Evolutionary conservation across 2,329 filamentous ascomycete genomes (phyloP).

Genomic region (Pseudogymnoascus pannorum): DNA sequence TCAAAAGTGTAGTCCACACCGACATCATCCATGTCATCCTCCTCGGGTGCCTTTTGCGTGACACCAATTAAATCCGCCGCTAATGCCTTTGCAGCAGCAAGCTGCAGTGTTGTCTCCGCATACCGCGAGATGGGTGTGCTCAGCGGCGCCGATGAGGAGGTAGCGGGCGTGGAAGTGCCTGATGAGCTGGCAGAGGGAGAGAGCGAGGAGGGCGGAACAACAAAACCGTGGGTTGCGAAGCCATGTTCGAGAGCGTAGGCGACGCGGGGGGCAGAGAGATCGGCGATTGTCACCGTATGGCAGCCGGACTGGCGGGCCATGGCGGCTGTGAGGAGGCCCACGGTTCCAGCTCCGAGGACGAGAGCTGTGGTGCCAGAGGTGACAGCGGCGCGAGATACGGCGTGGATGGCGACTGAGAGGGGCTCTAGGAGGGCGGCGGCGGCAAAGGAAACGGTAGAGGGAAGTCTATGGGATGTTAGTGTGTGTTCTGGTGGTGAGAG

Average conservation of each 20-base stretch:
- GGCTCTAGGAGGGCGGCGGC: constrained; percentile 90
- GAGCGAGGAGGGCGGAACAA: constrained; percentile 41
- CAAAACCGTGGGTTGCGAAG: constrained; percentile 53
- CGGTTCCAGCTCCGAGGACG: constrained; percentile 79
- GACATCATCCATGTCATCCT: constrained; percentile 61
- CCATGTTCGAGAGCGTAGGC: constrained; percentile 51
- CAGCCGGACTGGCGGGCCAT: constrained; percentile 81
- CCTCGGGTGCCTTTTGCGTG: constrained; percentile 55
- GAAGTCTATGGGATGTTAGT: not conserved
- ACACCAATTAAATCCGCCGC: constrained; percentile 68
- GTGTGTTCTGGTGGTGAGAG: not conserved
- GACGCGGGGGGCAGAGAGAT: constrained; percentile 56
- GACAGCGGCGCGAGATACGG: constrained; percentile 65
- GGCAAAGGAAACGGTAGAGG: constrained; percentile 50
- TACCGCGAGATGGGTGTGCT: constrained; percentile 70
- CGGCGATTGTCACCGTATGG: constrained; percentile 70
- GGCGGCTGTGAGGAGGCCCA: constrained; percentile 80
- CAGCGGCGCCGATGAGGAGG: constrained; percentile 28
- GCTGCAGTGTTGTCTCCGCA: constrained; percentile 66
- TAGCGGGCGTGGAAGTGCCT: constrained; percentile 42
- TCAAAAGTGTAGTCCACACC: constrained; percentile 57
- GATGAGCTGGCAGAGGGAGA: constrained; percentile 38
- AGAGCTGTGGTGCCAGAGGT: constrained; percentile 70
- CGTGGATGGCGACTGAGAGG: constrained; percentile 78
- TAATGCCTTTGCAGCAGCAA: constrained; percentile 57